A percentile compares a stretch with the other conserved stretches of the same genome.
These are phyloP conservation scores for Nannizzia gypsea DNA, from an alignment of 2,329 filamentous ascomycete genomes.

Conservation along the genomic window DNA sequence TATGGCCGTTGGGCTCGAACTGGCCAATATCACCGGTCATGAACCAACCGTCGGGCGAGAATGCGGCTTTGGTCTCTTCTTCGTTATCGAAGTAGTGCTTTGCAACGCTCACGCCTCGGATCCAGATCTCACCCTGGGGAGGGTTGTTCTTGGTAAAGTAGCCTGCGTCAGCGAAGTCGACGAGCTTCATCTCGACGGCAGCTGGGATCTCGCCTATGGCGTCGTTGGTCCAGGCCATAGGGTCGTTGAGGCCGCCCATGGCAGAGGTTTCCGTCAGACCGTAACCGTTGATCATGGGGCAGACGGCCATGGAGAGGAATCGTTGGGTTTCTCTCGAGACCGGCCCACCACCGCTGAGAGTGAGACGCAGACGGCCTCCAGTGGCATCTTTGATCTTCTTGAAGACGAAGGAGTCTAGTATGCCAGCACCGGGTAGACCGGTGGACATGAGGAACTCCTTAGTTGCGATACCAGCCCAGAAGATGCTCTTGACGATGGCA, in stretches of 20 bases:
- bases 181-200: slow-evolving; percentile 62
- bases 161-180: slow-evolving; percentile 86
- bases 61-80: slow-evolving; percentile 68
- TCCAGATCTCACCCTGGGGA: slow-evolving; percentile 77
- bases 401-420: slow-evolving; percentile 78
- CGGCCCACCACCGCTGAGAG: slow-evolving; percentile 88
- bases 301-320: slow-evolving; percentile 84
- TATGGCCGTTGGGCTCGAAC: slow-evolving; percentile 73
- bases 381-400: slow-evolving; percentile 84
- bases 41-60: slow-evolving; percentile 92
- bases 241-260: slow-evolving; percentile 50
- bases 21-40: slow-evolving; percentile 85
- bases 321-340: slow-evolving; percentile 76
- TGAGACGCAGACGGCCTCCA: slow-evolving; percentile 75
- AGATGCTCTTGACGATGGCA: slow-evolving; percentile 61
- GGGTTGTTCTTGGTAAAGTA: slow-evolving; percentile 82
- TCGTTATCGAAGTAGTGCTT: slow-evolving; percentile 79
- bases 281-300: slow-evolving; percentile 89
- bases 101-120: slow-evolving; percentile 70
- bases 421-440: slow-evolving; percentile 43
- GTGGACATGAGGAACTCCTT: slow-evolving; percentile 49
- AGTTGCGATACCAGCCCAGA: slow-evolving; percentile 55
- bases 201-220: slow-evolving; percentile 52
- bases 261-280: slow-evolving; percentile 88
- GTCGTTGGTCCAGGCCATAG: slow-evolving; percentile 60